Conservation (phyloP, 106 monocot species). For the Narthecium ossifragum region DNA sequence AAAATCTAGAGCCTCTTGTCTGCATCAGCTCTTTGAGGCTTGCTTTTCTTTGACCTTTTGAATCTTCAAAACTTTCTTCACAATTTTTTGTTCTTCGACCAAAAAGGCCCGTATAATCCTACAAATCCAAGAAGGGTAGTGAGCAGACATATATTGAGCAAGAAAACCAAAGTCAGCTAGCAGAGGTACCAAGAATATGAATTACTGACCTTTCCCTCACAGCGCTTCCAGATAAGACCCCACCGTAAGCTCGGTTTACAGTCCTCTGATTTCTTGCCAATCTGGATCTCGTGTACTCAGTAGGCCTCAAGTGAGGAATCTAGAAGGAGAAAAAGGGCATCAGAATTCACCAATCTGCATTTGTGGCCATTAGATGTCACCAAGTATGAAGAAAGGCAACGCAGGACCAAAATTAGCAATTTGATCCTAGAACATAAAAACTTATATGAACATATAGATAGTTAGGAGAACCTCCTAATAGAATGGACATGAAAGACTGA, state of each 20-base stretch:
- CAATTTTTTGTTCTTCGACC: slow-evolving; percentile 72
- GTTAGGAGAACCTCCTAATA: too few relatives aligned
- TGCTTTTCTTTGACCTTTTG: slow-evolving; percentile 66
- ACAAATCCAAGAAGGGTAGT: neutral
- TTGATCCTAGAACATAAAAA: too few relatives aligned
- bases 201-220: slow-evolving; percentile 31
- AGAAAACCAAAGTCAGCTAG: neutral
- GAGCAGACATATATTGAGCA: neutral
- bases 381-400: too few relatives aligned
- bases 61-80: slow-evolving; percentile 70
- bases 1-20: too few relatives aligned
- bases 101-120: slow-evolving; percentile 56
- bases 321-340: neutral
- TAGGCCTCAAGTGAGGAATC: slow-evolving; percentile 46
- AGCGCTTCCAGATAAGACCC: slow-evolving; percentile 34
- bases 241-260: slow-evolving; percentile 44
- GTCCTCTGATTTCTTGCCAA: slow-evolving; percentile 33
- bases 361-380: too few relatives aligned
- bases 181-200: neutral
- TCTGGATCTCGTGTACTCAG: slow-evolving; percentile 38
- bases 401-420: too few relatives aligned
- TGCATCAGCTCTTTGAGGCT: slow-evolving; percentile 35
- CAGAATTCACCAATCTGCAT: too few relatives aligned
- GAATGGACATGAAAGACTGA: too few relatives aligned
- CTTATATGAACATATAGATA: too few relatives aligned